These are phyloP conservation scores for Aspergillus sp. DNA, from an alignment of 2,329 filamentous ascomycete genomes.

Conservation along the genomic window DNA sequence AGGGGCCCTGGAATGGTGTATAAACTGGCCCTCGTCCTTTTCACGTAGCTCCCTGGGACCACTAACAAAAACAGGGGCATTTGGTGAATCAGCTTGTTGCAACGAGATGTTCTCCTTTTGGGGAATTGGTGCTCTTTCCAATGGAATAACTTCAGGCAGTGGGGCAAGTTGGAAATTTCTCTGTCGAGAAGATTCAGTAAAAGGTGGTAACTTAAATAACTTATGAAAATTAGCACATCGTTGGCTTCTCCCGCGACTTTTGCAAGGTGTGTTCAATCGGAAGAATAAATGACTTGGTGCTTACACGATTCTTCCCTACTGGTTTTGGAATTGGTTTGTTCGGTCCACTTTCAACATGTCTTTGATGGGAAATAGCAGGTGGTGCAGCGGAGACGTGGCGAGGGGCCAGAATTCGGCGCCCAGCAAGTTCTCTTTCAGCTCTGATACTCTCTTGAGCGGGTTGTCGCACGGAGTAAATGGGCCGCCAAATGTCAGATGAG, in stretches of 20 bases:
- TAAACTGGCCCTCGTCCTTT: constrained; percentile 11
- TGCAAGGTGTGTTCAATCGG: background rate
- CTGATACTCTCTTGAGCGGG: constrained; percentile 11
- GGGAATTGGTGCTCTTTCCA: constrained; percentile 14
- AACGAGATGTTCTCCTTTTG: constrained; percentile 13
- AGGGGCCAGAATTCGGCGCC: constrained; percentile 6
- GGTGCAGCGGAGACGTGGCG: constrained; percentile 9
- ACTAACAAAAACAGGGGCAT: constrained; percentile 28
- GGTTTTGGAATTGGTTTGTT: constrained; percentile 5
- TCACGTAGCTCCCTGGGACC: constrained; percentile 19
- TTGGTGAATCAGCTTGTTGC: constrained; percentile 12
- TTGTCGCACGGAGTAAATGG: constrained; percentile 14
- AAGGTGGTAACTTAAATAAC: constrained; percentile 14
- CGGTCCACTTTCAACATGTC: constrained; percentile 8
- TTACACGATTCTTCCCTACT: constrained; percentile 14
- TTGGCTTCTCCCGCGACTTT: background rate
- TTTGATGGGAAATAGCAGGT: constrained; percentile 9
- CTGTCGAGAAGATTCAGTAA: constrained; percentile 12
- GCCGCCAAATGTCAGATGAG: constrained; percentile 10
- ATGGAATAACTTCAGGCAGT: constrained; percentile 14
- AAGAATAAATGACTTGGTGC: constrained; percentile 3
- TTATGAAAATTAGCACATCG: constrained; percentile 22
- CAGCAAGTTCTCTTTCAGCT: constrained; percentile 7
- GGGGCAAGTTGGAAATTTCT: constrained; percentile 15
- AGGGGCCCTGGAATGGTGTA: constrained; percentile 10